These are phyloP conservation scores for Xylaria sp. DNA, from an alignment of 2,329 filamentous ascomycete species.

Conservation along the genomic window DNA sequence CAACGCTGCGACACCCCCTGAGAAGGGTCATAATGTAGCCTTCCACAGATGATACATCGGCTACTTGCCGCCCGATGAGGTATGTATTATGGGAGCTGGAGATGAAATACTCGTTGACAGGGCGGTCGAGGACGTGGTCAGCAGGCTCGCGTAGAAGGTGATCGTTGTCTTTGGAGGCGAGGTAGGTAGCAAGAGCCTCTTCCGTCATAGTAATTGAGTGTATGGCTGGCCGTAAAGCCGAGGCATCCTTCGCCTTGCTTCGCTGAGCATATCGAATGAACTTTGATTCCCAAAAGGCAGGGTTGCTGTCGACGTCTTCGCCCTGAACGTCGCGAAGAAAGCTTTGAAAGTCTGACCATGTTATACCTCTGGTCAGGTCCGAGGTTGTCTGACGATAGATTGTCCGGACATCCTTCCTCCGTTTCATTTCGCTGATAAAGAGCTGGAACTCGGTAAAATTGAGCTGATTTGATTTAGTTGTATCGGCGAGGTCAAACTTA, in stretches of 20 bases:
- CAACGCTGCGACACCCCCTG: slow-evolving; percentile 91
- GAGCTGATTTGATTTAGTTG: slow-evolving; percentile 71
- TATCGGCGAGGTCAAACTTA: slow-evolving; percentile 80
- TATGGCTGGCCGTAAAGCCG: slow-evolving; percentile 56
- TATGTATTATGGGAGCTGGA: slow-evolving; percentile 99
- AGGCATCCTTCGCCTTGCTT: slow-evolving; percentile 60
- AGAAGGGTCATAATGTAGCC: slow-evolving; percentile 91
- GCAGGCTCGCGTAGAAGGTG: slow-evolving; percentile 71
- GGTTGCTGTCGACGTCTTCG: slow-evolving; percentile 77
- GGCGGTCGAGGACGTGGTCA: slow-evolving; percentile 76
- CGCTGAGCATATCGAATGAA: slow-evolving; percentile 77
- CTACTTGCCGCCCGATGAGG: slow-evolving; percentile 88
- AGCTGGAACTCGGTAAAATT: slow-evolving; percentile 84
- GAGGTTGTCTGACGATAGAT: slow-evolving; percentile 74
- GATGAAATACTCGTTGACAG: slow-evolving; percentile 96
- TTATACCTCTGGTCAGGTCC: slow-evolving; percentile 72
- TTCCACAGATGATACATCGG: slow-evolving; percentile 90
- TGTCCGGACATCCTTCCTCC: slow-evolving; percentile 80
- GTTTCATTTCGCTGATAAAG: slow-evolving; percentile 85
- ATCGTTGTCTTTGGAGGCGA: slow-evolving; percentile 79
- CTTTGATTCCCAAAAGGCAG: slow-evolving; percentile 73
- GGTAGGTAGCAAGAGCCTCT: slow-evolving; percentile 79
- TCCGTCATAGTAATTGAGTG: slow-evolving; percentile 75
- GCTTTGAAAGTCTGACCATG: slow-evolving; percentile 75
- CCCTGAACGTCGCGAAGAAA: slow-evolving; percentile 81